phyloP scores from a whole-genome alignment of 1,139 yeast genomes.

The Debaryomyces robertsiae region DNA sequence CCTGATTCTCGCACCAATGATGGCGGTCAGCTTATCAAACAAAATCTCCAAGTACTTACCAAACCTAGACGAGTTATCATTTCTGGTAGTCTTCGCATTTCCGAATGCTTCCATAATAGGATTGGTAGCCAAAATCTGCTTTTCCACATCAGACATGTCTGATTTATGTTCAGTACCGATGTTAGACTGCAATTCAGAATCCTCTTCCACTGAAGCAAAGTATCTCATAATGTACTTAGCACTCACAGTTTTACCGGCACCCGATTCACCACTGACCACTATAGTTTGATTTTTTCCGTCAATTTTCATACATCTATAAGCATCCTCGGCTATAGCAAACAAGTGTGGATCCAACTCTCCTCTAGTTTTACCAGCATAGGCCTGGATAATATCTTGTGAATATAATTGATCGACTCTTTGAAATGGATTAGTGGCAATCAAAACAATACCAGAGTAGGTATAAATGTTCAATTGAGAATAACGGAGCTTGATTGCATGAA shows the following conservation, averaged over 20 bases:
- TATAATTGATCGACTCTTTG: constrained; percentile 89
- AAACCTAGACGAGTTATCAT: constrained; percentile 95
- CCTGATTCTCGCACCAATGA: constrained; percentile 92
- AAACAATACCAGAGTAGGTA: constrained; percentile 95
- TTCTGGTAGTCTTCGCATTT: constrained; percentile 96
- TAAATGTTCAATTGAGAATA: constrained; percentile 88
- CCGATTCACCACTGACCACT: constrained; percentile 96
- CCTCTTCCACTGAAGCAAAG: constrained; percentile 90
- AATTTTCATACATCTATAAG: constrained; percentile 92
- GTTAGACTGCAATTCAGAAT: constrained; percentile 38
- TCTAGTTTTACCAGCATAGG: constrained; percentile 88
- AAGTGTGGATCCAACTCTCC: constrained; percentile 96
- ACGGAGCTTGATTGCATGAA: constrained; percentile 89
- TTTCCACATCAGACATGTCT: constrained; percentile 90
- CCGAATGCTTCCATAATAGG: constrained; percentile 99
- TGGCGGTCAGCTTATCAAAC: constrained; percentile 71
- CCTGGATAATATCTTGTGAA: constrained; percentile 88
- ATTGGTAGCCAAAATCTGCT: constrained; percentile 93
- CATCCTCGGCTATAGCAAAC: constrained; percentile 97
- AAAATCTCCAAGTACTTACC: constrained; percentile 94
- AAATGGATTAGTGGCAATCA: constrained; percentile 95
- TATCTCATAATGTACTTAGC: constrained; percentile 98
- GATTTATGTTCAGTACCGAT: constrained; percentile 51
- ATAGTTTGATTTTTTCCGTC: constrained; percentile 89
- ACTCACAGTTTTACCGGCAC: constrained; percentile 97